phyloP scores from a whole-genome alignment of 1,284 basidiomycete species.

The Ganoderma boninense region DNA sequence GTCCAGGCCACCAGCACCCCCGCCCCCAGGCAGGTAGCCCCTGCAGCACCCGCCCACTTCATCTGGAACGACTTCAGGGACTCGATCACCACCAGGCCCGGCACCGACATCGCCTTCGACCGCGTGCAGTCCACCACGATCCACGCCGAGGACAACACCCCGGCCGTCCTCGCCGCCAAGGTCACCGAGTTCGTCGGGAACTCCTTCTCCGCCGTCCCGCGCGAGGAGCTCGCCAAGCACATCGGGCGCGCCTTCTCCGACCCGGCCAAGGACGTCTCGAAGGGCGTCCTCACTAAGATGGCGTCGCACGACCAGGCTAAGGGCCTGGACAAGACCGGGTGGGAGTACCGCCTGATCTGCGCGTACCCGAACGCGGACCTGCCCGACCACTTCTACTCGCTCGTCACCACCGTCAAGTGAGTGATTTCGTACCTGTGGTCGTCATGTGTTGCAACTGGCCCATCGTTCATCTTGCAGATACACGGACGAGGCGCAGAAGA shows the following conservation, averaged over 20 bases:
- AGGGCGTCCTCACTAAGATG: not conserved
- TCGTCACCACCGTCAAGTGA: not conserved
- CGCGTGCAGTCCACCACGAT: not conserved
- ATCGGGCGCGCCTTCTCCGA: not conserved
- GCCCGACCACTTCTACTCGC: not conserved
- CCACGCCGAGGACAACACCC: not conserved
- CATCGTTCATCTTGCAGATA: not conserved
- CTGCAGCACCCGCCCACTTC: not conserved
- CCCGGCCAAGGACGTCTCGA: not conserved
- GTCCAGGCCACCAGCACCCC: not conserved
- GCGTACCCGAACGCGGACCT: not conserved
- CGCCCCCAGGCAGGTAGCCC: too few species aligned
- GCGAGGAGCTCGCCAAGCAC: not conserved
- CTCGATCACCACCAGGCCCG: not conserved
- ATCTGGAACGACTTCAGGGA: not conserved
- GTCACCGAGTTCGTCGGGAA: too few species aligned
- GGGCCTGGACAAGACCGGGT: not conserved
- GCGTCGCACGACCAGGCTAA: not conserved
- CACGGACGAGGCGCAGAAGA: not conserved
- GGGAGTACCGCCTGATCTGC: slow-evolving; percentile 1
- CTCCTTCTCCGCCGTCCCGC: not conserved
- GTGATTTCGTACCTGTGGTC: not conserved
- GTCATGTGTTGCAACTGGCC: not conserved
- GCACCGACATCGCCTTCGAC: slow-evolving; percentile 1
- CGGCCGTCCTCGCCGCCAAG: not conserved